These are phyloP conservation scores for Croton laevigatus DNA, from an alignment of 441 rosid genomes.

Conservation along the genomic window DNA sequence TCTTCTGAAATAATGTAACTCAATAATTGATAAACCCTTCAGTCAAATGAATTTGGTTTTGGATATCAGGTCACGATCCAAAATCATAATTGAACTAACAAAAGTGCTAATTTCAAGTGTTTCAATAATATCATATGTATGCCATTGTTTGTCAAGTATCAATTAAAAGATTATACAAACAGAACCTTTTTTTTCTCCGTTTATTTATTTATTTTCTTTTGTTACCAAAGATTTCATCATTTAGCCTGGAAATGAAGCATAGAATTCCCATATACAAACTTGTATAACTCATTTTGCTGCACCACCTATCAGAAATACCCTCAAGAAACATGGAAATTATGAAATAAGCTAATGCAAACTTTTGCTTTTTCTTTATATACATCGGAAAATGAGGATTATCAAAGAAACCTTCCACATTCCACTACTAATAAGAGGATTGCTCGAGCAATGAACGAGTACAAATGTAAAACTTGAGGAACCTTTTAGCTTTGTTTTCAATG, in stretches of 20 bases:
- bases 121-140: too few species aligned
- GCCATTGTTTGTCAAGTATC: too few species aligned
- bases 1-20: neutral
- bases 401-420: too few species aligned
- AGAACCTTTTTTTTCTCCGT: neutral
- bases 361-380: neutral
- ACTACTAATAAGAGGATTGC: too few species aligned
- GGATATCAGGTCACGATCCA: neutral
- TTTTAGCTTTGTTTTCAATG: neutral
- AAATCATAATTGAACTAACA: neutral
- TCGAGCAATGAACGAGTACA: neutral
- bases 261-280: neutral
- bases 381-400: neutral
- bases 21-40: too few species aligned
- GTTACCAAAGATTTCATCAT: neutral
- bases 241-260: neutral
- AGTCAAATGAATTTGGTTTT: neutral
- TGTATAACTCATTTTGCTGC: neutral
- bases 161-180: neutral
- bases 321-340: neutral
- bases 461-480: conserved; percentile 6
- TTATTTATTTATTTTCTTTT: too few species aligned
- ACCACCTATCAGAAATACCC: neutral
- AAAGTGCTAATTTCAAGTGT: too few species aligned
- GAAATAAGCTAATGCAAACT: neutral